Conservation (phyloP, 352 stramenopile species). For the Aphanomyces cochlioides region DNA sequence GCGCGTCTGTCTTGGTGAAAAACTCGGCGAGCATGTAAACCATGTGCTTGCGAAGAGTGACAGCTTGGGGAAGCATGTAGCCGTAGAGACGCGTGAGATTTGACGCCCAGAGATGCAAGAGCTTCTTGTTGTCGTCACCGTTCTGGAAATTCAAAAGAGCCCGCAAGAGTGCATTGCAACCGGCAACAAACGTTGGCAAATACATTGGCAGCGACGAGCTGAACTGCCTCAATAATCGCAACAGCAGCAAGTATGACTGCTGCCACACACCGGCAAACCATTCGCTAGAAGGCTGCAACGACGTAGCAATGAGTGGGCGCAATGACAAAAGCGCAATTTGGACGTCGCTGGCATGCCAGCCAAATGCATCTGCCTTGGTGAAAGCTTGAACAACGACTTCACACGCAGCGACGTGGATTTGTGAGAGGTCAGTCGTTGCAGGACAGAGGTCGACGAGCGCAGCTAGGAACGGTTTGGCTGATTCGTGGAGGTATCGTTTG, state of each 20-base stretch:
- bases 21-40: conserved; percentile 78
- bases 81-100: conserved; percentile 82
- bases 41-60: conserved; percentile 77
- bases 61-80: conserved; percentile 81
- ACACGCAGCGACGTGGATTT: conserved; percentile 33
- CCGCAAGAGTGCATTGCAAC: conserved; percentile 62
- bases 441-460: conserved; percentile 14
- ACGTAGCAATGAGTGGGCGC: conserved; percentile 45
- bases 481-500: background rate
- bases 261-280: conserved; percentile 47
- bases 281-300: conserved; percentile 34
- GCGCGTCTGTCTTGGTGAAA: conserved; percentile 49
- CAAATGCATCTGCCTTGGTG: conserved; percentile 72
- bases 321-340: conserved; percentile 65
- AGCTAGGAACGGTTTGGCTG: background rate
- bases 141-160: conserved; percentile 41
- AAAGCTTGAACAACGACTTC: conserved; percentile 64
- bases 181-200: conserved; percentile 62
- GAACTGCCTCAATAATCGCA: conserved; percentile 75
- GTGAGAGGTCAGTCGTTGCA: background rate
- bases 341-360: conserved; percentile 70
- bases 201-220: conserved; percentile 63
- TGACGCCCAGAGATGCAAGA: conserved; percentile 59
- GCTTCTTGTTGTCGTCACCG: background rate
- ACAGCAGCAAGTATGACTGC: conserved; percentile 68